Conservation (phyloP, 2,329 filamentous ascomycete species). For the Pyrenochaeta sp. region DNA sequence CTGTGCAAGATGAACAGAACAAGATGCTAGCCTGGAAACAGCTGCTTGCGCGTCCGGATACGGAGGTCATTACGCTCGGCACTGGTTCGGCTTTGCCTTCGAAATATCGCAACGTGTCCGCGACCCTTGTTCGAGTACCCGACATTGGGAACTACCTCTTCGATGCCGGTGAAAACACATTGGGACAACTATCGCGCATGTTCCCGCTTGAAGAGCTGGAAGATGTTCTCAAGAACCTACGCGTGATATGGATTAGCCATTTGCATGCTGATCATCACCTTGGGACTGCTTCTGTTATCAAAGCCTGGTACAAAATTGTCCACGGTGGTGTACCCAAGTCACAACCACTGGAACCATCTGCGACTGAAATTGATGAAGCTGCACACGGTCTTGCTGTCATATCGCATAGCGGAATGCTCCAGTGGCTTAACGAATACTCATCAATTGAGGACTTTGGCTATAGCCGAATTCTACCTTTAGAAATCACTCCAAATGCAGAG, state of each 20-base stretch:
- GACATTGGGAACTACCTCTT: slow-evolving; percentile 87
- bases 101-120: slow-evolving; percentile 94
- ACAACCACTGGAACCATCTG: slow-evolving; percentile 17
- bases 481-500: slow-evolving; percentile 45
- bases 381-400: slow-evolving; percentile 59
- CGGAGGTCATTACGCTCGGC: slow-evolving; percentile 85
- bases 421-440: slow-evolving; percentile 81
- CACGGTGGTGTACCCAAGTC: slow-evolving; percentile 50
- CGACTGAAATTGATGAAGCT: slow-evolving; percentile 38
- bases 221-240: slow-evolving; percentile 78
- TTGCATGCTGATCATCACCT: slow-evolving; percentile 96
- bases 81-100: slow-evolving; percentile 91
- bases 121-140: slow-evolving; percentile 83
- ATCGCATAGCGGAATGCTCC: slow-evolving; percentile 73
- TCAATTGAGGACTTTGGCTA: slow-evolving; percentile 79
- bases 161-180: slow-evolving; percentile 90
- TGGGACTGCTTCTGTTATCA: slow-evolving; percentile 80
- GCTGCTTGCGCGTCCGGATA: slow-evolving; percentile 76
- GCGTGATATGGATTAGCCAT: slow-evolving; percentile 91
- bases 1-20: slow-evolving; percentile 46
- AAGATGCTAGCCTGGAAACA: slow-evolving; percentile 64
- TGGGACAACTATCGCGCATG: slow-evolving; percentile 83
- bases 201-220: slow-evolving; percentile 70
- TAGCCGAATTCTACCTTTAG: slow-evolving; percentile 62
- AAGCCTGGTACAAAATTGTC: slow-evolving; percentile 74